phyloP scores from a whole-genome alignment of 257 asterid species.

The Rhazya stricta region DNA sequence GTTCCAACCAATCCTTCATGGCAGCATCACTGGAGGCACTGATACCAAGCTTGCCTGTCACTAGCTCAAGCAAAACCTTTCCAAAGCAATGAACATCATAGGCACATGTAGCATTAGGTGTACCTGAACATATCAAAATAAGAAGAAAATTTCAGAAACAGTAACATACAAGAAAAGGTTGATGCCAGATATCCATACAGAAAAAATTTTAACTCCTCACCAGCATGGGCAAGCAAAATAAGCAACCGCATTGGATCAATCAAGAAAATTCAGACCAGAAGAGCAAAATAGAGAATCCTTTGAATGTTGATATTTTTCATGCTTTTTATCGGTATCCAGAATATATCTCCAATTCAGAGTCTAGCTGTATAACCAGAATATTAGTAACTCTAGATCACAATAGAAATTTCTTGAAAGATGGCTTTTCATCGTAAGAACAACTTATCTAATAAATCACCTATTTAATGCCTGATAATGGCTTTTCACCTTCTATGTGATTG shows the following conservation, averaged over 20 bases:
- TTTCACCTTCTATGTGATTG: no score
- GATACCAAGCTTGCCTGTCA: constrained; percentile 84
- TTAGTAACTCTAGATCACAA: not conserved
- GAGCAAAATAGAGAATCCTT: not conserved
- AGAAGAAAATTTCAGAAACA: constrained; percentile 8
- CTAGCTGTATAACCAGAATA: no score
- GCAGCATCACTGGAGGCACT: constrained; percentile 63
- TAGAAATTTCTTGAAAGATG: not conserved
- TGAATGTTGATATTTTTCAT: no score
- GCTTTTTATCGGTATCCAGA: not conserved
- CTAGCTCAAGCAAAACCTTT: constrained; percentile 86
- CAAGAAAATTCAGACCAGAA: not conserved
- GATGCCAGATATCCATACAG: not conserved
- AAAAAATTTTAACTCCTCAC: not conserved
- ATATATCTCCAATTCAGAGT: no score
- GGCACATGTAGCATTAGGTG: constrained; percentile 58
- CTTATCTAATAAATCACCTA: not conserved
- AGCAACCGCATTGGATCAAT: not conserved
- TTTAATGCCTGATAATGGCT: not conserved
- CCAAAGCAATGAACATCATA: constrained; percentile 93
- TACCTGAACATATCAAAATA: constrained; percentile 37
- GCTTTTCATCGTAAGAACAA: not conserved
- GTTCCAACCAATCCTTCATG: constrained; percentile 67
- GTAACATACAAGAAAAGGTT: not conserved
- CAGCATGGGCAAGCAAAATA: not conserved